Evolutionary conservation across 2,329 filamentous ascomycete genomes (phyloP), one percentile per base, ranked within the genome.

Genomic region (Colletotrichum incanum): DNA sequence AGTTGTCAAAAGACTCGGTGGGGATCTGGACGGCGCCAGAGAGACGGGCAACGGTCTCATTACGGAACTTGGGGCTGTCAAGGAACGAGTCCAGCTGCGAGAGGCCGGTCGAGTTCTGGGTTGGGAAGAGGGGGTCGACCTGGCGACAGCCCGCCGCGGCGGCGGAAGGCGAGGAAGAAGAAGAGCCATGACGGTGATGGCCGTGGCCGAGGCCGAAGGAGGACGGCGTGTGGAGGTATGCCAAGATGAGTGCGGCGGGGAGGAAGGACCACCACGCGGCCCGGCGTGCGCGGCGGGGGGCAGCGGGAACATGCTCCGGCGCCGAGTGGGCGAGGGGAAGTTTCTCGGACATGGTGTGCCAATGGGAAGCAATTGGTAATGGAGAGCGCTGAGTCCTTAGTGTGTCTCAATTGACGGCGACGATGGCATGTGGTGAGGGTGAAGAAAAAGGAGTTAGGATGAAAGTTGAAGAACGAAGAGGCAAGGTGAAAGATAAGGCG

Each of bases 1-100:
- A 81, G 73, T 90, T 85, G 74, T 91, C 88, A 65, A 85, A 89
- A 0, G 86, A 86, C 59, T 88, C 81, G 1, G 89, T 89, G 0
- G 88, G 87, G 34, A 91, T 84, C 75, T 86, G 84, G 39, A 92
- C 82, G 28, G 86, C 83, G 4, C 83, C 82, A 18, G 86, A 78
- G 70, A 89, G 55, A 64, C 78, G 79, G 59, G 72, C 67, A 45
- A 82, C 72, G 18, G 80, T 79, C 55, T 79, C 78, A 41, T 80
- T 78, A 41, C 78, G 76, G 71, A 83, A 83, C 41, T 76, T 74
- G 47, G 76, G 60, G 2, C 80, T 81, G 14, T 74, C 62, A 26
- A 83, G 66, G 71, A 77, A 80, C 3, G 75, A 71, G 58, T 83
- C 80, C 77, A 83, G 79, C 52, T 78, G 64, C 20, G 73, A 74